Conservation (phyloP, 768 basidiomycete species). For the Stropharia rugosoannulata region DNA sequence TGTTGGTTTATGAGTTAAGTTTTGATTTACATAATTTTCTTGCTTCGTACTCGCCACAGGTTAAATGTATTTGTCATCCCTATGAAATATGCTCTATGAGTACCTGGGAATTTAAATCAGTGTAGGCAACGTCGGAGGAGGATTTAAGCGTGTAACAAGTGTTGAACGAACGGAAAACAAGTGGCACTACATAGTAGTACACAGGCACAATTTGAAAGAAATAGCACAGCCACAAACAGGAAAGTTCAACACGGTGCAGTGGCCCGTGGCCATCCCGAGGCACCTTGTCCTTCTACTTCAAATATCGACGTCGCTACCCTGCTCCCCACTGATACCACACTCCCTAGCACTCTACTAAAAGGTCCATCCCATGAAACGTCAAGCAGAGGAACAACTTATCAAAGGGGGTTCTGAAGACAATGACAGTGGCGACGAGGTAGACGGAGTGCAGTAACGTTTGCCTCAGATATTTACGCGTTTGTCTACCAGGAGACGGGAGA, state of each 20-base stretch:
- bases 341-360: neutral
- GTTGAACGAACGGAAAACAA: neutral
- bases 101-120: neutral
- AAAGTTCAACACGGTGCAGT: neutral
- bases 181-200: neutral
- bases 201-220: neutral
- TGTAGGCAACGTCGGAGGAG: too few species aligned
- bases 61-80: constrained; percentile 6
- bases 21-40: neutral
- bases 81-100: neutral
- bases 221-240: neutral
- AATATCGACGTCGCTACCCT: neutral
- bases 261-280: neutral
- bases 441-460: neutral
- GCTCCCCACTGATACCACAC: neutral
- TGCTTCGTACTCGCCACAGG: neutral
- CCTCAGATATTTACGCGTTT: neutral
- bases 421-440: constrained; percentile 34
- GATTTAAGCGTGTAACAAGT: too few species aligned
- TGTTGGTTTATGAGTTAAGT: neutral
- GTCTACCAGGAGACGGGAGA: constrained; percentile 19
- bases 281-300: neutral
- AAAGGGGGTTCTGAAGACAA: constrained; percentile 45
- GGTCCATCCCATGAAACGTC: constrained; percentile 57
- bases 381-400: constrained; percentile 68